These are phyloP conservation scores for Westerdykella sp. DNA, from an alignment of 2,329 filamentous ascomycete genomes.

Conservation along the genomic window DNA sequence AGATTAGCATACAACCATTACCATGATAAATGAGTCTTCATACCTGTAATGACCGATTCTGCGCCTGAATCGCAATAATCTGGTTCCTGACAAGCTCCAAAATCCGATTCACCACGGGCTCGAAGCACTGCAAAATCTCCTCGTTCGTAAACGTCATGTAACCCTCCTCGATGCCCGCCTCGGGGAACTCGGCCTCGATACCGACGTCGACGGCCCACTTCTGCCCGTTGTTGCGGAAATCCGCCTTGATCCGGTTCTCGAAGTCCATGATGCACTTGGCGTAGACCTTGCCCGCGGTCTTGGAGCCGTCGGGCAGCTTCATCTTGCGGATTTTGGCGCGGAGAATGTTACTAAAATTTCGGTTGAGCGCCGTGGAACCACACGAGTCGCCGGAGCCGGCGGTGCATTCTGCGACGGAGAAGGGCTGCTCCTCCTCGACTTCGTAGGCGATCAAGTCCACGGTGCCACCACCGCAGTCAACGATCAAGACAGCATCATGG, in stretches of 20 bases:
- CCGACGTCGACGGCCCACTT: constrained; percentile 99
- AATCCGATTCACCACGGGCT: constrained; percentile 96
- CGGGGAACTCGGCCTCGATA: constrained; percentile 96
- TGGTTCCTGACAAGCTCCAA: constrained; percentile 94
- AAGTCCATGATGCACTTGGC: constrained; percentile 99
- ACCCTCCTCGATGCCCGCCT: constrained; percentile 95
- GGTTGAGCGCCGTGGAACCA: constrained; percentile 94
- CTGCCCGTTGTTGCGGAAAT: constrained; percentile 98
- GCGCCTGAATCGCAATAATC: constrained; percentile 97
- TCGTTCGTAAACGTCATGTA: constrained; percentile 99
- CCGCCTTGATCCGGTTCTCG: constrained; percentile 98
- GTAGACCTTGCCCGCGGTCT: constrained; percentile 95
- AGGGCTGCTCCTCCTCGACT: constrained; percentile 94
- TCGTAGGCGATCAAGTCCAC: constrained; percentile 99
- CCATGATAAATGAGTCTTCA: constrained; percentile 11
- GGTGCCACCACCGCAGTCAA: constrained; percentile 96
- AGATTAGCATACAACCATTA: constrained; percentile 18
- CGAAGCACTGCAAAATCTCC: constrained; percentile 97
- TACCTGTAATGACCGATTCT: constrained; percentile 83
- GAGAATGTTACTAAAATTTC: constrained; percentile 97
- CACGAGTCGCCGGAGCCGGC: constrained; percentile 96
- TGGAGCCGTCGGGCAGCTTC: constrained; percentile 95
- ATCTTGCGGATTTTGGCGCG: constrained; percentile 98
- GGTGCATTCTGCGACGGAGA: constrained; percentile 94
- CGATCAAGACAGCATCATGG: constrained; percentile 96